Evolutionary conservation across 1,284 basidiomycete genomes (phyloP), one percentile per base, ranked within the genome.

Genomic region (Quambalaria eucalypti): DNA sequence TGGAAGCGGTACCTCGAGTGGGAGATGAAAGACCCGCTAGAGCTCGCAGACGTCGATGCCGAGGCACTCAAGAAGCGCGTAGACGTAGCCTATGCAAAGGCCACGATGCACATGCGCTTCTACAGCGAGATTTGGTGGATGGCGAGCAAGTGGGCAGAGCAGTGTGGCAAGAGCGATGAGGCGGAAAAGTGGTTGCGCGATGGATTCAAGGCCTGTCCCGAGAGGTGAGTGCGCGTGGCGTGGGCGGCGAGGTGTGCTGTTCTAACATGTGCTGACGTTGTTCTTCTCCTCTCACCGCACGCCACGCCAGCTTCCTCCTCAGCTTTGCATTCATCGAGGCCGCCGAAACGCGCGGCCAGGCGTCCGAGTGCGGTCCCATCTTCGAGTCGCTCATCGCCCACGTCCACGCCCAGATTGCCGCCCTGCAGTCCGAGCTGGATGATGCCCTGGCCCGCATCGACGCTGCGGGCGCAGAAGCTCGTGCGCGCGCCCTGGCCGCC

Each of bases 1-100:
- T 99, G 95, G 95, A 88, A 89, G 66, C 80, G 82, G 2, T 97
- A 96, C 74, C 78, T 98, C 50, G 88, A 89, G 68, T 98, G 90
- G 88, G 95, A 99, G 77, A 90, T 95, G 75, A 82, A 82, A 62
- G 97, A 99, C 70, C 95, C 92, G 1, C 80, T 95, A 39, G 87
- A 90, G 73, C 83, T 95, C 52, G 90, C 93, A 60, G 91, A 97
- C 62, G 14, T 23, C 8, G 29, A 39, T 16, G 80, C 82, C 51
- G 57, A 60, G 7, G 55, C 61, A 2, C 76, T 93, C 31, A 81
- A 85, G 49, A 80, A 80, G 19, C 83, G 93, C 29, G 81, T 96
- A 6, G 83, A 85, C 61, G 84, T 85, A 48, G 88, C 90, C 2
- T 90, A 95, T 76, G 82, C 85, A 59, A 91, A 93, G 78, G 89